Evolutionary conservation across 2,329 filamentous ascomycete species (phyloP).

Genomic region (Fusarium temperatum): DNA sequence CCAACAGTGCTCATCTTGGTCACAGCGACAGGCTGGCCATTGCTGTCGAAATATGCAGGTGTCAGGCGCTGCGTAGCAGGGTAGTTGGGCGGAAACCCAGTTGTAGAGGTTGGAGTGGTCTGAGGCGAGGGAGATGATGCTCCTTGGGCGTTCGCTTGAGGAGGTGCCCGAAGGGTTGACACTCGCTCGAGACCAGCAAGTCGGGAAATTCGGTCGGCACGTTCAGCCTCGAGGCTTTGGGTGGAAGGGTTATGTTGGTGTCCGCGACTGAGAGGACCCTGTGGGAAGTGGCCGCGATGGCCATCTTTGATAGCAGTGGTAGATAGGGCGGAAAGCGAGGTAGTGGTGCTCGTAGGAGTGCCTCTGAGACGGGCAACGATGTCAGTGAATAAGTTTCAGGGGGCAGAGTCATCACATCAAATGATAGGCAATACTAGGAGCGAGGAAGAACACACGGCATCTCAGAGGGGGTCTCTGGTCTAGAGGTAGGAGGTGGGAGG

Average conservation of each 20-base stretch:
- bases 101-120: slow-evolving; percentile 61
- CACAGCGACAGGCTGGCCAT: slow-evolving; percentile 71
- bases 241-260: slow-evolving; percentile 68
- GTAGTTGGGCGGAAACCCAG: slow-evolving; percentile 54
- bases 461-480: slow-evolving; percentile 87
- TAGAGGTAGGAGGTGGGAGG: slow-evolving; percentile 82
- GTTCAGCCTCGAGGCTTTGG: slow-evolving; percentile 86
- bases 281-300: slow-evolving; percentile 81
- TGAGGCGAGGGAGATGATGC: slow-evolving; percentile 56
- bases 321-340: slow-evolving; percentile 88
- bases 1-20: slow-evolving; percentile 92
- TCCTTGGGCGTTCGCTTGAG: slow-evolving; percentile 44
- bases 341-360: slow-evolving; percentile 91
- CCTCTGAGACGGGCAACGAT: slow-evolving; percentile 63
- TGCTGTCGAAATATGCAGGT: slow-evolving; percentile 83
- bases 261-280: slow-evolving; percentile 62
- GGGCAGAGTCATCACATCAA: background rate
- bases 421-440: background rate
- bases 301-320: slow-evolving; percentile 97
- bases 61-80: slow-evolving; percentile 55
- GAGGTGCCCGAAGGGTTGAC: slow-evolving; percentile 72
- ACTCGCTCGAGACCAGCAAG: slow-evolving; percentile 91
- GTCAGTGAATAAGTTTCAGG: slow-evolving; percentile 10
- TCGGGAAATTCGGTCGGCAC: slow-evolving; percentile 93
- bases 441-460: slow-evolving; percentile 74